Percentiles rank a stretch among this genome's conserved stretches.
These are phyloP conservation scores for Phanerochaete carnosa DNA, from an alignment of 768 basidiomycete genomes.

Conservation along the genomic window DNA sequence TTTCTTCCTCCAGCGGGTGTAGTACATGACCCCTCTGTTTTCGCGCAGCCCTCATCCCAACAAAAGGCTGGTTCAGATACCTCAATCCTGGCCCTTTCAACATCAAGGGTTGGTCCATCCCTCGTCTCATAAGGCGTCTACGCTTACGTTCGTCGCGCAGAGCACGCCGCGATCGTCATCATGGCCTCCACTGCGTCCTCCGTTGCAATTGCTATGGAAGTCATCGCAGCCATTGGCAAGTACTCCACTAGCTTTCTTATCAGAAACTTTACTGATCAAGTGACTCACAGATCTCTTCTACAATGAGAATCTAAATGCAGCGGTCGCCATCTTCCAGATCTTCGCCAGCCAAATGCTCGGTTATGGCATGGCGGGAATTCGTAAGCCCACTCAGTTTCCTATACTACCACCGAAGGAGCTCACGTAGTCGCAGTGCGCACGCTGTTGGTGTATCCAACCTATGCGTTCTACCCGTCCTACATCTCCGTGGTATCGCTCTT, in stretches of 20 bases:
- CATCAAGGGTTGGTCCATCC: slow-evolving; percentile 35
- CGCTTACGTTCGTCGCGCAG: slow-evolving; percentile 18
- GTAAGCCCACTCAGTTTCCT: slow-evolving; percentile 19
- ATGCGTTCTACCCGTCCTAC: slow-evolving; percentile 48
- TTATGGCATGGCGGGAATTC: slow-evolving; percentile 28
- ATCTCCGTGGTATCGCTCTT: slow-evolving; percentile 51
- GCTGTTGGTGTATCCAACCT: slow-evolving; percentile 32
- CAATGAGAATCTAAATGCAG: slow-evolving; percentile 45
- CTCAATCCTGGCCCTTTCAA: slow-evolving; percentile 65
- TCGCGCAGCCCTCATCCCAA: slow-evolving; percentile 37
- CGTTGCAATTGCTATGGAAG: slow-evolving; percentile 54
- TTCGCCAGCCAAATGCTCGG: slow-evolving; percentile 45
- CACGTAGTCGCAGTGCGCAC: slow-evolving; percentile 35
- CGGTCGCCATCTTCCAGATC: slow-evolving; percentile 52
- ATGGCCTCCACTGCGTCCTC: slow-evolving; percentile 58
- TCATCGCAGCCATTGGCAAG: slow-evolving; percentile 53
- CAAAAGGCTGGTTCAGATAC: slow-evolving; percentile 46
- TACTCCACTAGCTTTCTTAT: not conserved
- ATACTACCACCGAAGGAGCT: too few relatives aligned
- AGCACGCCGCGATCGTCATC: slow-evolving; percentile 62
- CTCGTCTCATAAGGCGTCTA: too few relatives aligned
- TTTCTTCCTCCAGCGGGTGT: too few relatives aligned
- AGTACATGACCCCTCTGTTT: not conserved
- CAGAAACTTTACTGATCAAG: not conserved
- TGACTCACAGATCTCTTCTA: slow-evolving; percentile 47